These are phyloP conservation scores for Reutealis trisperma DNA, from an alignment of 345 rosid species.

Conservation along the genomic window DNA sequence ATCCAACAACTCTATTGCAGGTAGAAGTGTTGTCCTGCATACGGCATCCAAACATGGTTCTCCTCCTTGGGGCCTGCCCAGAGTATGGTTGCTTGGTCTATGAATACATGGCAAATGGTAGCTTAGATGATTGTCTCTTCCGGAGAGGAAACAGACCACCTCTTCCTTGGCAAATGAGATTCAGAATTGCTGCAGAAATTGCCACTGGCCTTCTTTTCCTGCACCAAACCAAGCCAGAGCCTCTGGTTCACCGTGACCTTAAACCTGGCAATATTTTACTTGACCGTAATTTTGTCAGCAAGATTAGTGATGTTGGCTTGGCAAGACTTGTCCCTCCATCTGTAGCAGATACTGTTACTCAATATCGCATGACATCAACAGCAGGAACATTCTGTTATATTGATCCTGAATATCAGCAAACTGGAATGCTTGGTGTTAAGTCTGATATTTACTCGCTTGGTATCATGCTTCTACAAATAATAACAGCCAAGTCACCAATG, in stretches of 20 bases:
- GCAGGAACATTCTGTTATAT: slow-evolving; percentile 96
- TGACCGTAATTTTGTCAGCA: slow-evolving; percentile 78
- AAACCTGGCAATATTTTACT: slow-evolving; percentile 91
- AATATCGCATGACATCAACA: slow-evolving; percentile 81
- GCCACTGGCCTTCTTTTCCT: slow-evolving; percentile 84
- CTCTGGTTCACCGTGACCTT: slow-evolving; percentile 88
- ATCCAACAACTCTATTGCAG: slow-evolving; percentile 29
- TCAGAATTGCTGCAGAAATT: slow-evolving; percentile 78
- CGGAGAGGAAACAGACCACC: slow-evolving; percentile 47
- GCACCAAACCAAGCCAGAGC: slow-evolving; percentile 92
- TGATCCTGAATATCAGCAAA: slow-evolving; percentile 93
- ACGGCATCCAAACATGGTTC: slow-evolving; percentile 96
- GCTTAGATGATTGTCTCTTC: slow-evolving; percentile 80
- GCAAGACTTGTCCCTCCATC: slow-evolving; percentile 97
- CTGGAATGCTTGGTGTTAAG: slow-evolving; percentile 82
- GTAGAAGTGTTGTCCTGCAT: slow-evolving; percentile 79
- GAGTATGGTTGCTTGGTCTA: slow-evolving; percentile 89
- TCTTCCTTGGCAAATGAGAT: slow-evolving; percentile 77
- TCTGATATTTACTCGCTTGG: slow-evolving; percentile 89
- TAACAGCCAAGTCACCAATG: slow-evolving; percentile 90
- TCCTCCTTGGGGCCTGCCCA: slow-evolving; percentile 88
- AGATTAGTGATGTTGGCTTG: slow-evolving; percentile 88
- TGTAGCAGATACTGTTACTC: slow-evolving; percentile 59
- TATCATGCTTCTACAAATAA: slow-evolving; percentile 71
- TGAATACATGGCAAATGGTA: slow-evolving; percentile 88